Evolutionary conservation across 495 filamentous ascomycete genomes (phyloP), one percentile per base, ranked within the genome.

Genomic region (Hypoxylon lenormandii): DNA sequence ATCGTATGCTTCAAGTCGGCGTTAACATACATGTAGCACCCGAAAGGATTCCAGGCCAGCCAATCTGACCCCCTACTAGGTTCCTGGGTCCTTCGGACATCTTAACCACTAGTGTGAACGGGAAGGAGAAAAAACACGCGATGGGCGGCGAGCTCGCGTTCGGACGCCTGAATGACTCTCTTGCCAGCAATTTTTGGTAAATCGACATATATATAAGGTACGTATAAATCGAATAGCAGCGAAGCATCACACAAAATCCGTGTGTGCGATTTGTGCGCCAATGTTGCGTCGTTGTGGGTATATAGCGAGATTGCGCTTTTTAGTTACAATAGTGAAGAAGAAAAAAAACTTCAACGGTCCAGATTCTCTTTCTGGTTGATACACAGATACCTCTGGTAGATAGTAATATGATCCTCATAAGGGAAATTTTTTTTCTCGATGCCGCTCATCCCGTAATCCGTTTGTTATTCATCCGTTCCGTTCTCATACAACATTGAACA

Each of bases 351-450:
- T 19, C 26, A 56, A 45, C 11, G 42, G 18, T 36, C 68, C 26
- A 63, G 28, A 21, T 43, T 21, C 43, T 26, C 40, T 19, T 48
- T 43, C 40, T 48, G 58, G 22, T 69, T 33, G 30, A 8, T 8
- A 33, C 30, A 7, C 2, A 59, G 40, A 55, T 69, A 43, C 15
- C 15, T 60, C 50, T 61, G 52, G 47, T 53, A 63, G 23, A 51
- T 62, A 49, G 36, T 69, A 66, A 43, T 69, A 66, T 66, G 36
- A 65, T 61, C 61, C 45, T 42, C 49, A 60, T 28, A 42, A 71
- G 66, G 30, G 6, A 56, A 59, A 62, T 33, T 63, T 66, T 62
- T 71, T 33, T 63, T 66, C 59, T 71, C 53, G 15, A 66, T 50
- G 13, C 52, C 62, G 68, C 62, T 60, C 43, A 37, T 63, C 61